Percentiles rank a stretch among this genome's conserved stretches.
These are phyloP conservation scores for Eucalyptus sp. DNA, from an alignment of 345 rosid genomes.

Conservation along the genomic window DNA sequence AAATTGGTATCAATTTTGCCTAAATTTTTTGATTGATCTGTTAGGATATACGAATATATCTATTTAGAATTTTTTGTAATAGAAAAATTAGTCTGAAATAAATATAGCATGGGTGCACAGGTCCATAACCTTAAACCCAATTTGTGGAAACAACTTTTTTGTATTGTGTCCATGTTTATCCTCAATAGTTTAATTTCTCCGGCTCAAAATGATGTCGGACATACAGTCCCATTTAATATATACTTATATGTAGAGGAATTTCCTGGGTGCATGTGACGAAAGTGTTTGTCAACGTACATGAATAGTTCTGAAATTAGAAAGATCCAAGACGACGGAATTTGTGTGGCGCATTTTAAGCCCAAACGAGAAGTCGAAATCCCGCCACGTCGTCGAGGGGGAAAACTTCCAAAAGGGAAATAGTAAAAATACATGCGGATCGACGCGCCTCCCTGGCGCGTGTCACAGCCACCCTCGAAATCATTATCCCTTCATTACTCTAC, in stretches of 20 bases:
- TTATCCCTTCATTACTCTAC: neutral
- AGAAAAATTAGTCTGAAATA: rapidly evolving
- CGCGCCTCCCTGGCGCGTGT: neutral
- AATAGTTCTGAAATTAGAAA: neutral
- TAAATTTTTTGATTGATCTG: rapidly evolving
- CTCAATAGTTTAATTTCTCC: neutral
- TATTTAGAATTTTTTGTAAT: rapidly evolving
- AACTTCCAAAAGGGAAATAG: neutral
- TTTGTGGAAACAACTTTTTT: neutral
- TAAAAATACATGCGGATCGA: neutral
- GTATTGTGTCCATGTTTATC: neutral
- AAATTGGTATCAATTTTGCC: rapidly evolving
- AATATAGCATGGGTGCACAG: rapidly evolving
- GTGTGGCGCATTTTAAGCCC: neutral
- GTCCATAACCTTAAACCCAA: neutral
- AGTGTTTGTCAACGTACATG: neutral
- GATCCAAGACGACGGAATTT: neutral
- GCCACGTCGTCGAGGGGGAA: slow-evolving; percentile 6
- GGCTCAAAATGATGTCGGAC: neutral
- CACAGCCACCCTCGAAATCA: neutral
- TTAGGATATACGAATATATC: rapidly evolving
- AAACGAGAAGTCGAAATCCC: slow-evolving; percentile 1
- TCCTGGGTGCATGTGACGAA: neutral
- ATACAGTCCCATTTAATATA: neutral
- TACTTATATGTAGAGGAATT: neutral